These are phyloP conservation scores for Ceratobasidium theobromae DNA, from an alignment of 1,284 basidiomycete genomes.

Conservation along the genomic window DNA sequence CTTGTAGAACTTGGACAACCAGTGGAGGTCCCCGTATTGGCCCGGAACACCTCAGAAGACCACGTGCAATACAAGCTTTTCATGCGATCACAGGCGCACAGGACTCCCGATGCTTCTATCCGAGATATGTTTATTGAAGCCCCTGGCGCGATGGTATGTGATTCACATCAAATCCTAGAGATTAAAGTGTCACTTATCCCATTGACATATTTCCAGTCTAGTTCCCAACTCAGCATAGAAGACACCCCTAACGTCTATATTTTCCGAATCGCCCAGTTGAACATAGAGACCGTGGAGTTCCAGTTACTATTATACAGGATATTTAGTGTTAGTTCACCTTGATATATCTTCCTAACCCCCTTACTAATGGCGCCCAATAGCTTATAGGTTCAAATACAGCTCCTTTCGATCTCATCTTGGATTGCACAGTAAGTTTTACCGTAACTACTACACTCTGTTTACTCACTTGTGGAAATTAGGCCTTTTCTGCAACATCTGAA, in stretches of 20 bases:
- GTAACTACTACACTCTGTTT: background rate
- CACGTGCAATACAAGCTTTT: conserved; percentile 67
- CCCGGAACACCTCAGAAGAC: conserved; percentile 51
- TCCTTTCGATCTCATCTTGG: conserved; percentile 73
- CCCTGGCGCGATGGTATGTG: conserved; percentile 51
- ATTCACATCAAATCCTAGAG: too few relatives aligned
- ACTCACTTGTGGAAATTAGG: background rate
- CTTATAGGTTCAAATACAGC: conserved; percentile 44
- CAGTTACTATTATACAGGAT: conserved; percentile 83
- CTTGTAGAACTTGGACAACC: conserved; percentile 77
- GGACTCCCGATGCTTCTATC: conserved; percentile 59
- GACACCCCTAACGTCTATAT: conserved; percentile 48
- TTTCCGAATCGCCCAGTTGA: conserved; percentile 51
- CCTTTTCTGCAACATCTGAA: conserved; percentile 73
- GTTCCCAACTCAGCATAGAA: conserved; percentile 37
- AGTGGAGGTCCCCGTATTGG: conserved; percentile 62
- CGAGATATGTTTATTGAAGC: conserved; percentile 70
- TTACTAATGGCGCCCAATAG: conserved; percentile 74
- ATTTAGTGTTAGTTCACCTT: conserved; percentile 60
- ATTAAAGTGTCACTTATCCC: too few relatives aligned
- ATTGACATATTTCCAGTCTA: too few relatives aligned
- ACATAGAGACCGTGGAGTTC: conserved; percentile 82
- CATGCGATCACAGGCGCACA: conserved; percentile 66
- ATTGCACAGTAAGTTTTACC: conserved; percentile 60
- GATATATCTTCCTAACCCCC: conserved; percentile 52